Evolutionary conservation across 129 eudicot genomes (phyloP).

Genomic region (Flaveria bidentis): DNA sequence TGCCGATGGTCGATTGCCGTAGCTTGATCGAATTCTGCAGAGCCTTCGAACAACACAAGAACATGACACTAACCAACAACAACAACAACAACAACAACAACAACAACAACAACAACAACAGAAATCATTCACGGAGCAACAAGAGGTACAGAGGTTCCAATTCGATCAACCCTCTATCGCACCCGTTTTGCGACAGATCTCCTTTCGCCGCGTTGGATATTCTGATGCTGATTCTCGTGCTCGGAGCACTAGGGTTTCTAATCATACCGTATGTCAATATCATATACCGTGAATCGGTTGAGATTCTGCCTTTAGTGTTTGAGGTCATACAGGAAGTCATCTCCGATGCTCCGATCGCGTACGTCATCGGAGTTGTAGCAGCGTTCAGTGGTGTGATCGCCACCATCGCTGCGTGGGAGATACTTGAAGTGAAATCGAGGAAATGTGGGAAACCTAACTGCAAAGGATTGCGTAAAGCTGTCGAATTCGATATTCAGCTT

Average conservation of each 20-base stretch:
- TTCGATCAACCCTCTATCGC: conserved; percentile 41
- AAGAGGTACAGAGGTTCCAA: conserved; percentile 30
- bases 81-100: too few species aligned
- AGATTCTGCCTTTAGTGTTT: conserved; percentile 38
- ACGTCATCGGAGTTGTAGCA: conserved; percentile 35
- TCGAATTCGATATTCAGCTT: conserved; percentile 57
- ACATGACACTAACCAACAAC: conserved; percentile 14
- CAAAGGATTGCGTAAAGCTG: conserved; percentile 49
- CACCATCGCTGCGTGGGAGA: conserved; percentile 36
- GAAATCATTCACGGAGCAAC: conserved; percentile 21
- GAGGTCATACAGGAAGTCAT: conserved; percentile 34
- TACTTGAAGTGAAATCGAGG: conserved; percentile 38
- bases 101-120: conserved; percentile 7
- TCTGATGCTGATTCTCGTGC: conserved; percentile 44
- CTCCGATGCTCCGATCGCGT: conserved; percentile 44
- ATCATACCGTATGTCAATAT: conserved; percentile 40
- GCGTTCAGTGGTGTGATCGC: conserved; percentile 39
- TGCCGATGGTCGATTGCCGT: conserved; percentile 64
- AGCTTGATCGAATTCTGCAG: conserved; percentile 56
- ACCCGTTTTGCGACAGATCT: conserved; percentile 44
- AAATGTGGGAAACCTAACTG: conserved; percentile 50
- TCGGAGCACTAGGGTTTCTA: conserved; percentile 46
- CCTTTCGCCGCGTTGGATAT: conserved; percentile 49
- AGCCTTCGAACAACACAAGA: conserved; percentile 49
- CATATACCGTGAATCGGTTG: conserved; percentile 23